Evolutionary conservation across 345 rosid species (phyloP), one percentile per base, ranked within the genome.

Genomic region (Excoecaria agallocha): DNA sequence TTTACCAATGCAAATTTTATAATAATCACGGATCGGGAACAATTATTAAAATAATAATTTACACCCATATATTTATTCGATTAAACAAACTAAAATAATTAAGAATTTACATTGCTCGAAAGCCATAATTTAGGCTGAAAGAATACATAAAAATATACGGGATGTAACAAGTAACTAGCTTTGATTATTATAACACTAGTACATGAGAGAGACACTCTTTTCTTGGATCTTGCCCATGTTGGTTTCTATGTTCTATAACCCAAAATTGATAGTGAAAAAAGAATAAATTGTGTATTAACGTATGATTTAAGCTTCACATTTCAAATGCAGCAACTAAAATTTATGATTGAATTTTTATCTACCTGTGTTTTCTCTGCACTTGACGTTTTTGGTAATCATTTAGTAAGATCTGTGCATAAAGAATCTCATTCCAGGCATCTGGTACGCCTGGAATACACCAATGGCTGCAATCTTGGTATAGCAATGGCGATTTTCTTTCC

Each of bases 371-470:
- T 72, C 76, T 82, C 72, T 83, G 86, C 50, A 74, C 78, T 74
- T 82, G 85, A 54, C 62, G 73, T 82, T 83, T 80, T 74, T 76
- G 84, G 76, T 71, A 52, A 77, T 88, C 85, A 48, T 84, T 86
- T 58, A 93, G 76, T 4, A 93, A 77, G 49, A 95, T 81, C 81
- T 95, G 89, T 0, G 92, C 93, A 1, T 90, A 95, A 63, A 95
- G 83, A 72, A 95, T 85, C 77, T 93, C 97, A 49, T 95, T 95
- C 99, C 99, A 95, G 0, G 89, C 76, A 69, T 95, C 99, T 0
- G 98, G 99, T 35, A 95, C 98, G 0, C 99, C 99, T 0, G 99
- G 98, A 66, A 95, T 96, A 84, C 99, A 95, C 99, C 99, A 95
- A 50, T 95, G 99, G 85, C 99, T 93, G 84, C 99, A 95, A 74